phyloP scores from a whole-genome alignment of 2,329 filamentous ascomycete genomes.

The Fusarium luffae region DNA sequence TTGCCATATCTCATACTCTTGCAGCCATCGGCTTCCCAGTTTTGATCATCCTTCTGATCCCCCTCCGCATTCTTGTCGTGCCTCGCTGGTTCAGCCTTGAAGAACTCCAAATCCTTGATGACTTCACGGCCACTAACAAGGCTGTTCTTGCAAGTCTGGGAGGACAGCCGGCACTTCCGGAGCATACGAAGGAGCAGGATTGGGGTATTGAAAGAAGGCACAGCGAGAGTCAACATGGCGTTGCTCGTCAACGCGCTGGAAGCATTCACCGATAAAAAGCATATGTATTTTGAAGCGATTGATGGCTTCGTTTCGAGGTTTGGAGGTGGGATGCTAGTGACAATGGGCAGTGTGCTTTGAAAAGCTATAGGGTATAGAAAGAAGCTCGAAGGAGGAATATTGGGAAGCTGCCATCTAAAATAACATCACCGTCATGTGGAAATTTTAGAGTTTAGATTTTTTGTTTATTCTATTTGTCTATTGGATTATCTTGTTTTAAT shows the following conservation, averaged over 20 bases:
- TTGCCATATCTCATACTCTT: background rate
- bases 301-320: background rate
- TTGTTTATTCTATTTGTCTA: background rate
- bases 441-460: background rate
- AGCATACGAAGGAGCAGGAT: background rate
- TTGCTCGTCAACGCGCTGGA: background rate
- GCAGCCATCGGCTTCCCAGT: background rate
- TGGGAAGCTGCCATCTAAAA: too few species aligned
- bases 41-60: background rate
- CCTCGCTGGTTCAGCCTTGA: background rate
- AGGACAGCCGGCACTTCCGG: background rate
- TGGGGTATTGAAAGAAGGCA: background rate
- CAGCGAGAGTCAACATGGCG: background rate
- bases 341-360: background rate
- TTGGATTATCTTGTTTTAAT: too few species aligned
- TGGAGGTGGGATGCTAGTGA: rapidly evolving
- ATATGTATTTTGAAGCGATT: background rate
- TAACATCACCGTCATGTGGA: background rate
- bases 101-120: background rate
- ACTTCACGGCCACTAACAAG: slow-evolving; percentile 1
- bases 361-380: background rate
- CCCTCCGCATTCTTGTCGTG: background rate
- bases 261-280: background rate
- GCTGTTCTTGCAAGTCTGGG: background rate
- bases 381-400: background rate